phyloP scores from a whole-genome alignment of 2,329 filamentous ascomycete genomes.

The Fusarium clavum region DNA sequence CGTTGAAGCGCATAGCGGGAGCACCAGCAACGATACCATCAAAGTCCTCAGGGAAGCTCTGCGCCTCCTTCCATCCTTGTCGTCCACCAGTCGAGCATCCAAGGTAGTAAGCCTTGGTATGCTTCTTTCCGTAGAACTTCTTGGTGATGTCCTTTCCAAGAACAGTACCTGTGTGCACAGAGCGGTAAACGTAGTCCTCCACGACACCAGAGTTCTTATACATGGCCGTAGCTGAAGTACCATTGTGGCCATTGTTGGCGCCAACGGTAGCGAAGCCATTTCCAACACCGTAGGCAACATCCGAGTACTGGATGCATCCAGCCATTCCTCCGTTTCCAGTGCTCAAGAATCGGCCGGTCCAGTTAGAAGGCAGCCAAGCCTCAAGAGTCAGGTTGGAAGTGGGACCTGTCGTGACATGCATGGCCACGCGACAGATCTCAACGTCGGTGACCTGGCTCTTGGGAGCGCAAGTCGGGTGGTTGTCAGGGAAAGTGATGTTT shows the following conservation, averaged over 20 bases:
- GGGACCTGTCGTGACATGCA: conserved; percentile 31
- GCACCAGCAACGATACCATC: conserved; percentile 63
- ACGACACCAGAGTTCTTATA: conserved; percentile 22
- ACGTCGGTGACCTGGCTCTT: conserved; percentile 29
- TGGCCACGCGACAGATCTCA: conserved; percentile 36
- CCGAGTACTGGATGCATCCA: conserved; percentile 58
- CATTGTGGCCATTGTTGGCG: conserved; percentile 56
- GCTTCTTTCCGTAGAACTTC: conserved; percentile 57
- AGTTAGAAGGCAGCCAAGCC: conserved; percentile 61
- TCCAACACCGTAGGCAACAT: conserved; percentile 51
- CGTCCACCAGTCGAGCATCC: conserved; percentile 71
- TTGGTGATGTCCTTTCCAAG: conserved; percentile 29
- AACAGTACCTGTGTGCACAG: conserved; percentile 31
- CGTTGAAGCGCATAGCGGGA: conserved; percentile 58
- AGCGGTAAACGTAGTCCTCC: conserved; percentile 36
- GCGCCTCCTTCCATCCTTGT: conserved; percentile 66
- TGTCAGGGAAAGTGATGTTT: conserved; percentile 31
- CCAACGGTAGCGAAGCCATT: conserved; percentile 60
- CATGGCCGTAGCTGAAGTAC: conserved; percentile 25
- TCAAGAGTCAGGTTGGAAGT: conserved; percentile 49
- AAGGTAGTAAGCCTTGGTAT: conserved; percentile 64
- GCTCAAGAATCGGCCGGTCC: conserved; percentile 60
- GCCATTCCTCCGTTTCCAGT: conserved; percentile 63
- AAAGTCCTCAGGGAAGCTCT: conserved; percentile 67
- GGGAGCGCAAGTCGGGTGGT: conserved; percentile 26